phyloP scores from a whole-genome alignment of 2,329 filamentous ascomycete species.

The Passalora sequoiae region DNA sequence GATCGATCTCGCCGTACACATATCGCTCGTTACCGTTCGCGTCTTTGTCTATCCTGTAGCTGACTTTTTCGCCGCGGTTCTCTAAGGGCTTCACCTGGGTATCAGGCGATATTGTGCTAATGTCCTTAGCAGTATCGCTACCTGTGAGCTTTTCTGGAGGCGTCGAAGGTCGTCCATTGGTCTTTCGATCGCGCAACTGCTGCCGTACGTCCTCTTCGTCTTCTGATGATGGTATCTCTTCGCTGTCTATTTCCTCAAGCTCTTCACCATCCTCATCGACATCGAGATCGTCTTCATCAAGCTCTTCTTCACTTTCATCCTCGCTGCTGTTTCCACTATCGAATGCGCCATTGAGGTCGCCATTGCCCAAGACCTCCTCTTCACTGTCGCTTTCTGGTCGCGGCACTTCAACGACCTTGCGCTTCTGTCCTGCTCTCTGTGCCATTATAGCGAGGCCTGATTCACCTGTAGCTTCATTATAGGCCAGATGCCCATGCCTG shows the following conservation, averaged over 20 bases:
- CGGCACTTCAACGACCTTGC: constrained; percentile 39
- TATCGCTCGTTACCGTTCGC: constrained; percentile 89
- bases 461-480: not conserved
- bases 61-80: constrained; percentile 36
- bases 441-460: constrained; percentile 17
- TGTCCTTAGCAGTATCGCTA: constrained; percentile 25
- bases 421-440: constrained; percentile 38
- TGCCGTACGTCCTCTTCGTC: constrained; percentile 40
- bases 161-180: constrained; percentile 23
- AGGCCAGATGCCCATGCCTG: too few relatives aligned
- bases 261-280: constrained; percentile 31
- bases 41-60: constrained; percentile 64
- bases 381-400: constrained; percentile 28
- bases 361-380: constrained; percentile 37
- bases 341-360: constrained; percentile 24
- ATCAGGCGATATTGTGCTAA: constrained; percentile 20
- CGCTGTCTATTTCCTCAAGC: constrained; percentile 37
- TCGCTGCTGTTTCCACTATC: constrained; percentile 32
- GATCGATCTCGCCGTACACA: constrained; percentile 88
- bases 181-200: constrained; percentile 42
- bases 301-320: constrained; percentile 31
- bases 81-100: constrained; percentile 19
- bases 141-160: constrained; percentile 24
- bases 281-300: constrained; percentile 23
- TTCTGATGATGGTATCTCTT: constrained; percentile 38